phyloP scores from a whole-genome alignment of 2,329 filamentous ascomycete species.

The Aspergillus clavatus region DNA sequence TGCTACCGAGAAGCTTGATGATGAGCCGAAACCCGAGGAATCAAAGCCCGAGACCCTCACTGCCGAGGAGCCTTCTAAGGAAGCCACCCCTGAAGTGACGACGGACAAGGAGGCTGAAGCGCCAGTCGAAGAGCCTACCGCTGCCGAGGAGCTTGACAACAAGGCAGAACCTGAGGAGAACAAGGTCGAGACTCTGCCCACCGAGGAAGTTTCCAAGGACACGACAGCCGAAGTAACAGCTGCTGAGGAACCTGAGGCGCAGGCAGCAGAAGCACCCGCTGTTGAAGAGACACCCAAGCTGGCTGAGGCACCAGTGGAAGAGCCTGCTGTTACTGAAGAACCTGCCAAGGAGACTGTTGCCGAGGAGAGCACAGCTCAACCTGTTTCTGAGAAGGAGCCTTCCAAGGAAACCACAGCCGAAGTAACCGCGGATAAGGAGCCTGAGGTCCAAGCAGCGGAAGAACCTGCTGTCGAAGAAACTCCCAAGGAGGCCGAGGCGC shows the following conservation, averaged over 20 bases:
- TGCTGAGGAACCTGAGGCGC: constrained; percentile 1
- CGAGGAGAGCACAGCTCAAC: not conserved
- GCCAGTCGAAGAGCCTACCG: constrained; percentile 9
- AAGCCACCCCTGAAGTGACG: constrained; percentile 5
- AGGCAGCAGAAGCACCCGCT: constrained; percentile 1
- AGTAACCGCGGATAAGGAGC: constrained; percentile 5
- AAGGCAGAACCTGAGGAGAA: constrained; percentile 3
- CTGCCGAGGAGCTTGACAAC: constrained; percentile 7
- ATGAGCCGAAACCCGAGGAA: no score
- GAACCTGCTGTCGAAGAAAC: constrained; percentile 2
- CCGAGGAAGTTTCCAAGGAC: not conserved
- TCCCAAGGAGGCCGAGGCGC: constrained; percentile 1
- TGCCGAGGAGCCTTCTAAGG: constrained; percentile 5
- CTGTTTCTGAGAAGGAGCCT: constrained; percentile 2
- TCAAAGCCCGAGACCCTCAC: constrained; percentile 1
- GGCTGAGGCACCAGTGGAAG: not conserved
- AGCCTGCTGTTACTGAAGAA: constrained; percentile 2
- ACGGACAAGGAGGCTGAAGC: constrained; percentile 8
- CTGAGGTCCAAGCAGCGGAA: constrained; percentile 5
- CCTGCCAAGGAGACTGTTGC: constrained; percentile 1
- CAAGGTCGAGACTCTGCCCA: not conserved
- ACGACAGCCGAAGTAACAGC: constrained; percentile 3
- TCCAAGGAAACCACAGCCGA: constrained; percentile 2
- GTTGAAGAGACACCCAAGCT: not conserved
- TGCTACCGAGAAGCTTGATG: constrained; percentile 7